Evolutionary conservation across 2,329 filamentous ascomycete species (phyloP).

Genomic region (Aspergillus nomiae): DNA sequence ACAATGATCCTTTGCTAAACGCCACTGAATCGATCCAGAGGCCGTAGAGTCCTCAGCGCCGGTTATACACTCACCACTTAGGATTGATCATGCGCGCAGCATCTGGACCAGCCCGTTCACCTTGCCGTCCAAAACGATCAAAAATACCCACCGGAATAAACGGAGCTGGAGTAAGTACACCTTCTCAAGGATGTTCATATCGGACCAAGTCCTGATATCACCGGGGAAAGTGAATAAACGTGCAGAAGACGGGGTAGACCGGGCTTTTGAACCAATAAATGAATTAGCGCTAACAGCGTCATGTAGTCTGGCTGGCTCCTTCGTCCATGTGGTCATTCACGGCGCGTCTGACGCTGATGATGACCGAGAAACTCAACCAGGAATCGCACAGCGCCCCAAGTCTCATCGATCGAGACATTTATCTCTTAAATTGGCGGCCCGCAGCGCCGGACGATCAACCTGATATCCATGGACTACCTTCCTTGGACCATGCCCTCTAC

Average conservation of each 20-base stretch:
- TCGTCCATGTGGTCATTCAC: not conserved
- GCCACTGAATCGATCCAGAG: not conserved
- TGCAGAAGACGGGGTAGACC: not conserved
- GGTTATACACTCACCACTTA: not conserved
- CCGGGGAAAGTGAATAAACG: not conserved
- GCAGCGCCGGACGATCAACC: not conserved
- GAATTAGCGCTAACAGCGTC: not conserved
- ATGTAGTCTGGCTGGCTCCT: not conserved
- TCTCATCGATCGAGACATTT: not conserved
- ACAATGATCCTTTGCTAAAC: not conserved
- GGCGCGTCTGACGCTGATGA: not conserved
- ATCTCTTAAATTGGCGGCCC: not conserved
- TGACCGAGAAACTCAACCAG: not conserved
- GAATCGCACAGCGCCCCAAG: not conserved
- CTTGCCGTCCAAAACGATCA: slow-evolving; percentile 23
- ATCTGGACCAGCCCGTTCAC: slow-evolving; percentile 29
- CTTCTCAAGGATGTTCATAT: not conserved
- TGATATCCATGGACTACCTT: not conserved
- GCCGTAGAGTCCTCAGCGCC: not conserved
- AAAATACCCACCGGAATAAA: slow-evolving; percentile 20
- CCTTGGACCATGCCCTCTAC: not conserved
- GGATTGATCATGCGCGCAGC: slow-evolving; percentile 11
- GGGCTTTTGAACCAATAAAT: not conserved
- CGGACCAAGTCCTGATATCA: not conserved
- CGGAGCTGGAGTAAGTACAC: slow-evolving; percentile 38